phyloP scores from a whole-genome alignment of 2,329 filamentous ascomycete genomes.

The Fusarium nodosum region DNA sequence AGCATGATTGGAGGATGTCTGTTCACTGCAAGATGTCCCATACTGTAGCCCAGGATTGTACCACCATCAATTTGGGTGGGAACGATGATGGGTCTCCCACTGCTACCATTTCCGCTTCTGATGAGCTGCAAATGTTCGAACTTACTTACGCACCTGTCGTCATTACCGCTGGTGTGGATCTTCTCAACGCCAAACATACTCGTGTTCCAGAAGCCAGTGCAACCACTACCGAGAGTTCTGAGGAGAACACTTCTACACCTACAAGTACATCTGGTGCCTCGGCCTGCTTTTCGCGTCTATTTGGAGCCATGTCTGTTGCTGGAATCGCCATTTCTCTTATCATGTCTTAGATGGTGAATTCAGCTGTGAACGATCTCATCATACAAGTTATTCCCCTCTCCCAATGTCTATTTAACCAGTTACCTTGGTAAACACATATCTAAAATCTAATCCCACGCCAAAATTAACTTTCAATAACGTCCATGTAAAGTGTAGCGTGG shows the following conservation, averaged over 20 bases:
- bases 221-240: constrained; percentile 8
- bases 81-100: constrained; percentile 21
- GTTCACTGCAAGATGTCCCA: constrained; percentile 24
- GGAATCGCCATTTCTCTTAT: constrained; percentile 8
- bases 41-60: constrained; percentile 9
- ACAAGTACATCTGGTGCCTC: constrained; percentile 6
- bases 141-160: constrained; percentile 2
- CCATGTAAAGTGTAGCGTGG: too few species aligned
- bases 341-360: background rate
- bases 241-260: background rate
- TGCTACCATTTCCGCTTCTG: background rate
- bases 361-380: accelerated
- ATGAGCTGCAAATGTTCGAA: background rate
- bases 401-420: background rate
- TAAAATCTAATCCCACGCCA: background rate
- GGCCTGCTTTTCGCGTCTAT: constrained; percentile 1
- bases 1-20: constrained; percentile 16
- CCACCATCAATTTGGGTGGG: constrained; percentile 15
- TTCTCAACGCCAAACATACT: constrained; percentile 24
- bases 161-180: constrained; percentile 20
- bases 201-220: background rate
- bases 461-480: background rate
- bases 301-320: constrained; percentile 12
- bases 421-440: accelerated
- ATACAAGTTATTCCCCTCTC: background rate